These are phyloP conservation scores for Kluyveromyces sp. DNA, from an alignment of 1,139 yeast species.

Conservation along the genomic window DNA sequence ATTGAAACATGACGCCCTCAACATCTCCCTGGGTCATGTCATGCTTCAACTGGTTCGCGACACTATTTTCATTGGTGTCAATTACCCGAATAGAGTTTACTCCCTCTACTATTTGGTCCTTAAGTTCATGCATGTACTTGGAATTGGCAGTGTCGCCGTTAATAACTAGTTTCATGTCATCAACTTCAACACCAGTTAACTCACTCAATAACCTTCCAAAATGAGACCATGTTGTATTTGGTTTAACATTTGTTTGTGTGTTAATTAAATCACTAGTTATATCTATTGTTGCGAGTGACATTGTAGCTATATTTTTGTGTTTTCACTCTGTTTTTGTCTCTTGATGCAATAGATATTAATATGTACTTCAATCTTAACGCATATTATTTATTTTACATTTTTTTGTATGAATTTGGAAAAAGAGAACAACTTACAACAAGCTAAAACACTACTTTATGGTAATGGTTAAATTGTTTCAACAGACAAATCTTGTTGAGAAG, in stretches of 20 bases:
- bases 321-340: too few species aligned
- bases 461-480: too few species aligned
- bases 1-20: slow-evolving; percentile 38
- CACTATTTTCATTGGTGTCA: slow-evolving; percentile 47
- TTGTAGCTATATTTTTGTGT: too few species aligned
- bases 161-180: slow-evolving; percentile 20
- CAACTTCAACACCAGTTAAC: slow-evolving; percentile 68
- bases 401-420: too few species aligned
- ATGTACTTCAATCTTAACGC: too few species aligned
- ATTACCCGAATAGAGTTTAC: slow-evolving; percentile 28
- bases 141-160: neutral
- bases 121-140: slow-evolving; percentile 1
- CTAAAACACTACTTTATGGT: too few species aligned
- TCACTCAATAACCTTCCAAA: slow-evolving; percentile 55
- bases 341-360: too few species aligned
- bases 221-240: slow-evolving; percentile 51
- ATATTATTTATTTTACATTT: too few species aligned
- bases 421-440: too few species aligned
- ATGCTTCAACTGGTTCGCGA: slow-evolving; percentile 34
- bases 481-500: too few species aligned
- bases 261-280: slow-evolving; percentile 19
- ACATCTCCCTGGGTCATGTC: slow-evolving; percentile 33
- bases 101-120: neutral
- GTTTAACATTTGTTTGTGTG: slow-evolving; percentile 36
- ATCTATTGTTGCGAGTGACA: neutral